A percentile compares a stretch with the other conserved stretches of the same genome.
Evolutionary conservation across 257 asterid species (phyloP).

Genomic region (Rauvolfia tetraphylla): DNA sequence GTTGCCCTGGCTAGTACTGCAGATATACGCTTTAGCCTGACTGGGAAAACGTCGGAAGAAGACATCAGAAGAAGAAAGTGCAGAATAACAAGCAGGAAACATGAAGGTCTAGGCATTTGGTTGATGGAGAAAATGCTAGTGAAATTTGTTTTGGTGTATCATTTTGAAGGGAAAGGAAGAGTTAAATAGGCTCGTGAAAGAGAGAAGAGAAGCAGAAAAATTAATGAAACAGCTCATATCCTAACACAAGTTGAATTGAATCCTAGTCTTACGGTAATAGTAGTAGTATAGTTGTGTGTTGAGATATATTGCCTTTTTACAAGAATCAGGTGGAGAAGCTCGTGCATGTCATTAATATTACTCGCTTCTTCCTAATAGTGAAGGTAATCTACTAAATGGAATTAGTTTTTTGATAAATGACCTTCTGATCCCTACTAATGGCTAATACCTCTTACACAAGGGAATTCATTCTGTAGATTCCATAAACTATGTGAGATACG

Average conservation of each 20-base stretch:
- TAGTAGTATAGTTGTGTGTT: slow-evolving; percentile 8
- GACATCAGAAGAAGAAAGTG: slow-evolving; percentile 5
- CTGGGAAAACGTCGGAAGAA: background rate
- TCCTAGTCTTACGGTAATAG: too few relatives aligned
- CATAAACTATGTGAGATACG: too few relatives aligned
- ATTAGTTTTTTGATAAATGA: too few relatives aligned
- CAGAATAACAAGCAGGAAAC: background rate
- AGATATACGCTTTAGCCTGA: background rate
- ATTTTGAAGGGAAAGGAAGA: background rate
- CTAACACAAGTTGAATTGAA: slow-evolving; percentile 13
- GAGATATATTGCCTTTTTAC: slow-evolving; percentile 6
- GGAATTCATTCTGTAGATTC: too few relatives aligned
- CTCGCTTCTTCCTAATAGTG: slow-evolving; percentile 1
- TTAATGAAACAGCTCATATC: slow-evolving; percentile 48
- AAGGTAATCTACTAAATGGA: slow-evolving; percentile 13
- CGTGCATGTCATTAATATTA: slow-evolving; percentile 29
- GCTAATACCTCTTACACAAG: too few relatives aligned
- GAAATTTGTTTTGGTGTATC: background rate
- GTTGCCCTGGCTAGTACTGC: slow-evolving; percentile 20
- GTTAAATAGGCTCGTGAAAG: slow-evolving; percentile 40
- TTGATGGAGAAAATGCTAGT: too few relatives aligned
- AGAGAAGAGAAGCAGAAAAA: background rate
- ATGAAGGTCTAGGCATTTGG: background rate
- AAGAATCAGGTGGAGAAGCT: slow-evolving; percentile 20
- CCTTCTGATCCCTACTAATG: too few relatives aligned